phyloP scores from a whole-genome alignment of 208 protist genomes.

The Novymonas esmeraldas region DNA sequence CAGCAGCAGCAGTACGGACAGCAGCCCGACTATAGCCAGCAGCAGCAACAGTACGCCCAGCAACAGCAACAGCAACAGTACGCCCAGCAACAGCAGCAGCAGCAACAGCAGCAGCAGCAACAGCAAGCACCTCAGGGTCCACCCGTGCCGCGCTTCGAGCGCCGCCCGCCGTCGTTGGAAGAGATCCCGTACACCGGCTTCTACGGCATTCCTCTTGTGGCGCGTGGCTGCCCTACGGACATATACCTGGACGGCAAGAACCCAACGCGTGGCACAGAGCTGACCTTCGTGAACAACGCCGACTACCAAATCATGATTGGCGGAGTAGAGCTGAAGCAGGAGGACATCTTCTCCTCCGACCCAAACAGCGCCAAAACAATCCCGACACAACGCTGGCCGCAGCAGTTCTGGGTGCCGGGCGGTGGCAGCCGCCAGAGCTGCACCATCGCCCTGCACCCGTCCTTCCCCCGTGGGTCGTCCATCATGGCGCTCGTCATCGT shows the following conservation, averaged over 20 bases:
- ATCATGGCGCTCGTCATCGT: conserved; percentile 78
- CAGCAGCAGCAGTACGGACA: conserved; percentile 16
- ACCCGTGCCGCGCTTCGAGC: conserved; percentile 71
- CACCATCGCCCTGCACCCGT: conserved; percentile 84
- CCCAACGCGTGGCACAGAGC: conserved; percentile 82
- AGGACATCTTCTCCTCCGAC: conserved; percentile 78
- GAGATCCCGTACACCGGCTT: conserved; percentile 76
- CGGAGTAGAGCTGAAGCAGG: conserved; percentile 84
- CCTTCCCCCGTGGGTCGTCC: conserved; percentile 69
- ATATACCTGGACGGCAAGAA: conserved; percentile 86
- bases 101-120: conserved; percentile 37
- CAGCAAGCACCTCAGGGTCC: conserved; percentile 38
- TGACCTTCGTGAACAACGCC: conserved; percentile 84
- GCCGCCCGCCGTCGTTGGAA: conserved; percentile 67
- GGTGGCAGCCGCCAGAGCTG: conserved; percentile 53
- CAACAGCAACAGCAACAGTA: conserved; percentile 22
- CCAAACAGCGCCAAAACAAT: conserved; percentile 75
- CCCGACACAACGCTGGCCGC: conserved; percentile 84
- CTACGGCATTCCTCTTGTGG: conserved; percentile 63
- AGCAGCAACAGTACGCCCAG: conserved; percentile 22
- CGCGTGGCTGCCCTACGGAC: conserved; percentile 80
- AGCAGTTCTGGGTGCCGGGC: conserved; percentile 70
- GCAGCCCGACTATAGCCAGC: conserved; percentile 19
- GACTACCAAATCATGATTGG: conserved; percentile 71
- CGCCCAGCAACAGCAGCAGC: conserved; percentile 26